These are phyloP conservation scores for Sanghuangporus baumii DNA, from an alignment of 1,284 basidiomycete species.

Conservation along the genomic window DNA sequence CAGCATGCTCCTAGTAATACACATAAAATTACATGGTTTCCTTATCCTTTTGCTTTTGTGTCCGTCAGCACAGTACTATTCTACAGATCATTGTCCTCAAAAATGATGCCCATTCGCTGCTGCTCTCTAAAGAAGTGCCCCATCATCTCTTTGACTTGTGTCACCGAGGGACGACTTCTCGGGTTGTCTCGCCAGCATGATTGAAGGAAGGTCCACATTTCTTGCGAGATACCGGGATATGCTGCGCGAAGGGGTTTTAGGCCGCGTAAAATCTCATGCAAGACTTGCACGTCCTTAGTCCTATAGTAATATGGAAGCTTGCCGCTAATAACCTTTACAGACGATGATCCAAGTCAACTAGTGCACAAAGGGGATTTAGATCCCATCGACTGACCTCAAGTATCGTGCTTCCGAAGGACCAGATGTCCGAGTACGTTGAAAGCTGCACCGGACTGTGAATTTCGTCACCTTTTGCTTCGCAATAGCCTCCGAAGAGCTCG, in stretches of 20 bases:
- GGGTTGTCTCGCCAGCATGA: constrained; percentile 15
- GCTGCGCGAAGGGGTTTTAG: neutral
- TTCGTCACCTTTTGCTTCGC: neutral
- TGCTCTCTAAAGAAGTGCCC: constrained; percentile 4
- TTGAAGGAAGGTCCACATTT: constrained; percentile 13
- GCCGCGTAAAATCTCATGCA: constrained; percentile 12
- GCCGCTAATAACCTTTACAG: constrained; percentile 9
- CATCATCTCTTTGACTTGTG: constrained; percentile 6
- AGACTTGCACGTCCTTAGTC: constrained; percentile 16
- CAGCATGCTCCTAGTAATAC: neutral
- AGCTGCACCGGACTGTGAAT: neutral
- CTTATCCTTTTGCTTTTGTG: neutral
- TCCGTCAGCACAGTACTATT: neutral
- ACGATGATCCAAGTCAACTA: neutral
- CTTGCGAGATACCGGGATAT: constrained; percentile 5
- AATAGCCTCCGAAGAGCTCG: constrained; percentile 7
- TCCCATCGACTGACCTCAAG: constrained; percentile 4
- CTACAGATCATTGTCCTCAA: constrained; percentile 6
- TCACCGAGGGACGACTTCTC: neutral
- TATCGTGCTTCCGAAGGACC: constrained; percentile 14
- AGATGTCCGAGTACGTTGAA: constrained; percentile 13
- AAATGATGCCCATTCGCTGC: constrained; percentile 9
- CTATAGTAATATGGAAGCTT: constrained; percentile 15
- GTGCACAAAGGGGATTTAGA: neutral
- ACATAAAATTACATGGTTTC: neutral